Evolutionary conservation across 2,329 filamentous ascomycete genomes (phyloP), one percentile per base, ranked within the genome.

Genomic region (Phialemonium atrogriseum): DNA sequence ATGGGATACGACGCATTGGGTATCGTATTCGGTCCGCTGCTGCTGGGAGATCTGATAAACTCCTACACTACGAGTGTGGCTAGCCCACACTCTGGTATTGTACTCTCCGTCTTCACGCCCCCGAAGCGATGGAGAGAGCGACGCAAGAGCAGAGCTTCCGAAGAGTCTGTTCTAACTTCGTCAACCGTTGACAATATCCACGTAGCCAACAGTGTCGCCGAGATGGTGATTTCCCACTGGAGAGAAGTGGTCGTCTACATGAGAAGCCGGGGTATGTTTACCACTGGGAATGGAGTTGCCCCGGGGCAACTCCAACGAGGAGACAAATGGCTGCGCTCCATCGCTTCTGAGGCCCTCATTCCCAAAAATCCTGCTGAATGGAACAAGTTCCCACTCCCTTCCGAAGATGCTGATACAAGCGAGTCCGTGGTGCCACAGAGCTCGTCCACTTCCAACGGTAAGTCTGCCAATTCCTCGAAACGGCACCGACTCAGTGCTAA

Each of bases 171-270:
- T 4, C 30, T 37, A 2, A 40, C 46, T 0, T 36, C 52, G 3
- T 46, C 57, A 5, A 49, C 53, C 1, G 52, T 79, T 12, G 66
- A 77, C 54, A 79, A 73, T 41, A 59, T 77, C 14, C 60, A 65
- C 26, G 53, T 77, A 33, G 74, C 73, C 9, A 78, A 75, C 37
- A 55, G 57, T 19, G 68, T 82, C 18, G 60, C 73, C 0, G 73
- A 80, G 48, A 80, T 82, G 75, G 55, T 83, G 5, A 73, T 82
- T 29, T 58, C 66, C 2, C 67, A 80, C 39, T 83, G 78, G 79
- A 60, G 70, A 36, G 74, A 79, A 28, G 62, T 80, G 9, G 71
- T 79, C 25, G 60, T 65, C 23, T 70, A 82, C 35, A 67, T 81
- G 59, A 69, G 59, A 35, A 63, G 56, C 24, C 45, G 78, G 2